Base-by-base conservation (phyloP, 495 filamentous ascomycete species). In the Parmelia sp. region DNA sequence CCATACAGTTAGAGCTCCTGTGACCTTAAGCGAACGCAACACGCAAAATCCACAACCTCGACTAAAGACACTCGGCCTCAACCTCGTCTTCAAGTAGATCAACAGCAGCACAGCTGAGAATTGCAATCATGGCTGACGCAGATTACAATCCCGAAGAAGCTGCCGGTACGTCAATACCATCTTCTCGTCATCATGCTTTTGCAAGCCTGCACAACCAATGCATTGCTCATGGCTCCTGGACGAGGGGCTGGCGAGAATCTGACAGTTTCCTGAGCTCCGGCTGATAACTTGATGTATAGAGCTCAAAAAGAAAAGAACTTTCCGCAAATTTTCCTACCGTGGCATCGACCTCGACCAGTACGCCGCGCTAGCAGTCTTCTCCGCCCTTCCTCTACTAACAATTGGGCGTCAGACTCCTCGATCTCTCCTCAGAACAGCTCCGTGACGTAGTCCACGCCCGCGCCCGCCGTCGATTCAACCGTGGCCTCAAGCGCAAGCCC, bases 241-340 rank as follows among this genome's bases (percentile, higher is more conserved):
- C n/a, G 37, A 47, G 6, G 25, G 15, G 27, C 51, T 33, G 47
- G 25, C 47, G 25, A n/a, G n/a, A 45, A 27, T 4, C 0, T 51
- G 47, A 51, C 29, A 25, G 47, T 5, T 29, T 1, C 17, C 23
- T 51, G 29, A 35, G 15, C 19, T 33, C 14, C 15, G 15, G 51
- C 51, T 55, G 10, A 64, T 14, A 14, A 31, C 25, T 45, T 12
- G 10, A 45, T 68, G 40, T 33, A 76, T 77, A 88, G 86, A 96
- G 87, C 84, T 96, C 82, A 97, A 98, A 91, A 96, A 91, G 86
- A 94, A 86, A 83, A 96, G 93, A 91, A 83, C 91, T 74, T 97
- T 97, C 90, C 90, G 92, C 83, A 97, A 97, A 87, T 98, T 98
- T 79, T 94, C 93, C 71, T 98, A 97, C 88, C 92, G 94, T 76